Evolutionary conservation across 2,329 filamentous ascomycete genomes (phyloP).

Genomic region (Apiospora malaysiana): DNA sequence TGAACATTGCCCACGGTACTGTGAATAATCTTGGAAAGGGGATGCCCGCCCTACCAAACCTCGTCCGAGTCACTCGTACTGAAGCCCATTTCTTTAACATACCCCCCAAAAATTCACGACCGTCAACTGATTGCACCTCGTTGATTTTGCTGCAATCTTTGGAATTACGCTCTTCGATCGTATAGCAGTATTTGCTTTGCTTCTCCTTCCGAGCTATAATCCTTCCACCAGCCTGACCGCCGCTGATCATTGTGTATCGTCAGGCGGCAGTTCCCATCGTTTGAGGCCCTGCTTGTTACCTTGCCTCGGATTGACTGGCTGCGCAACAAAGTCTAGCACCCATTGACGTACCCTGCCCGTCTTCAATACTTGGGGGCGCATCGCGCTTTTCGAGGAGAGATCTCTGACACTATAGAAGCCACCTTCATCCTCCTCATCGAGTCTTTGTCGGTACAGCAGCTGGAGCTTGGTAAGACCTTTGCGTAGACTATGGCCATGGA

Average conservation of each 20-base stretch:
- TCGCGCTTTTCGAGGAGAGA: constrained; percentile 45
- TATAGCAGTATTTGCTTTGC: background rate
- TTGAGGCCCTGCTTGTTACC: constrained; percentile 31
- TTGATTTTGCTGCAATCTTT: background rate
- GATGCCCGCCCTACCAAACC: background rate
- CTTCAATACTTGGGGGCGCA: constrained; percentile 64
- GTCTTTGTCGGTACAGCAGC: constrained; percentile 64
- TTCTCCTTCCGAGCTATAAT: background rate
- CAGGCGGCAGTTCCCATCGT: constrained; percentile 41
- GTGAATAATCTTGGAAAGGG: too few species aligned
- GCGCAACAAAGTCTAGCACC: constrained; percentile 72
- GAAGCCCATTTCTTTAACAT: background rate
- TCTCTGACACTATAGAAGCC: constrained; percentile 63
- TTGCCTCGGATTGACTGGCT: constrained; percentile 14
- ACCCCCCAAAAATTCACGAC: too few species aligned
- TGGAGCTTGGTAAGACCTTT: constrained; percentile 72
- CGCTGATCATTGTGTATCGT: constrained; percentile 36
- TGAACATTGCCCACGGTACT: too few species aligned
- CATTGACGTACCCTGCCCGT: constrained; percentile 74
- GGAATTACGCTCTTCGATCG: background rate
- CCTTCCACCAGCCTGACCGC: background rate
- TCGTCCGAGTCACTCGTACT: background rate
- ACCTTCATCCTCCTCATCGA: constrained; percentile 56
- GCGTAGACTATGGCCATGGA: constrained; percentile 84
- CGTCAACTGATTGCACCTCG: too few species aligned